Conservation (phyloP, 129 eudicot genomes). For the Smallanthus sonchifolius region DNA sequence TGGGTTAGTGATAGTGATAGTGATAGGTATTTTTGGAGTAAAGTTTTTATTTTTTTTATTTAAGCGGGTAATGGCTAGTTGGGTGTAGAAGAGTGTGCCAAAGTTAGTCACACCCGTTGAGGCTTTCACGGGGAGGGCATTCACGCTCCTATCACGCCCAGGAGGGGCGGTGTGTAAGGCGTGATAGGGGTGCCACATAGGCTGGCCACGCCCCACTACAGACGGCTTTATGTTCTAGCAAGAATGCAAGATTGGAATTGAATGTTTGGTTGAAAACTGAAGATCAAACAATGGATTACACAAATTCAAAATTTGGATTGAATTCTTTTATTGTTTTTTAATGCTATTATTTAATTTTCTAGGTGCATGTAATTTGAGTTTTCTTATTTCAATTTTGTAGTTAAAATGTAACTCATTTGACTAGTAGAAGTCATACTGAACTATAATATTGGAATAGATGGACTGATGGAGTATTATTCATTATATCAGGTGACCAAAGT, state of each 20-base stretch:
- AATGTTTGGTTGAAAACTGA: neutral
- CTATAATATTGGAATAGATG: neutral
- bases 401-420: neutral
- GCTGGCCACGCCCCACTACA: too few relatives aligned
- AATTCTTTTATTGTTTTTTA: neutral
- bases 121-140: too few relatives aligned
- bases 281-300: neutral
- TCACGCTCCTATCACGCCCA: too few relatives aligned
- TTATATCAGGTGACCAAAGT: too few relatives aligned
- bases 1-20: too few relatives aligned
- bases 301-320: neutral
- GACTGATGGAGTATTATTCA: neutral
- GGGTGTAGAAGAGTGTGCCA: too few relatives aligned
- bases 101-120: too few relatives aligned
- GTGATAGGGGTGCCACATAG: too few relatives aligned
- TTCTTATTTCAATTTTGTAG: constrained; percentile 1
- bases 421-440: neutral
- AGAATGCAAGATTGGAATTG: neutral
- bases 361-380: neutral
- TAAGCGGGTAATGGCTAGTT: too few relatives aligned
- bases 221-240: neutral
- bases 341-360: neutral
- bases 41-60: too few relatives aligned
- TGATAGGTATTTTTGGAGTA: too few relatives aligned
- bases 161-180: too few relatives aligned